Percentiles rank a stretch among this genome's conserved stretches.
Conservation (phyloP, 805 yeast species). For the Phaffomyces opuntiae region DNA sequence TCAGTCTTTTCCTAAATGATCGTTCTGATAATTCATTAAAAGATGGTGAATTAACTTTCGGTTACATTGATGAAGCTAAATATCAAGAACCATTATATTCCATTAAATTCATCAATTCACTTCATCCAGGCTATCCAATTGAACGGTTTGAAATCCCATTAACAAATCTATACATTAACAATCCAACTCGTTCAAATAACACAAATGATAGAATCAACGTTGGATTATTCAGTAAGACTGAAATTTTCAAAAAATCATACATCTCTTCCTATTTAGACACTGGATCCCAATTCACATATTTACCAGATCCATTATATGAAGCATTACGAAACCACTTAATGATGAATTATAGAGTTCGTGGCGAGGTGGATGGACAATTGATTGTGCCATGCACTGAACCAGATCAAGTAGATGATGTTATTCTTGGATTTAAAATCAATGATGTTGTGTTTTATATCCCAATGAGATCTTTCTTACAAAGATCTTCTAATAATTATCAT, state of each 20-base stretch:
- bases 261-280: slow-evolving; percentile 16
- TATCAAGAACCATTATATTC: slow-evolving; percentile 27
- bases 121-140: slow-evolving; percentile 3
- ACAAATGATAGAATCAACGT: not conserved
- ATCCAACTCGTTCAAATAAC: not conserved
- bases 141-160: slow-evolving; percentile 11
- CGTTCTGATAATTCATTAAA: not conserved
- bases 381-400: slow-evolving; percentile 2
- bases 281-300: slow-evolving; percentile 15
- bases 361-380: not conserved
- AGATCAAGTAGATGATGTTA: not conserved
- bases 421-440: not conserved
- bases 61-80: slow-evolving; percentile 35
- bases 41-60: slow-evolving; percentile 28
- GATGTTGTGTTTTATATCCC: slow-evolving; percentile 1
- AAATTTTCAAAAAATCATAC: slow-evolving; percentile 1
- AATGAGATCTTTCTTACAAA: slow-evolving; percentile 4
- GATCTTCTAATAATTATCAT: not conserved
- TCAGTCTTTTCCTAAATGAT: slow-evolving; percentile 16
- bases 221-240: slow-evolving; percentile 6
- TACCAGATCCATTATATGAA: slow-evolving; percentile 12
- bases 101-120: slow-evolving; percentile 24
- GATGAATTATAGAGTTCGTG: not conserved
- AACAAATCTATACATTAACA: slow-evolving; percentile 6
- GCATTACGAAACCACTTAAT: not conserved